phyloP scores from a whole-genome alignment of 2,329 filamentous ascomycete species.

The Phoma herbarum region DNA sequence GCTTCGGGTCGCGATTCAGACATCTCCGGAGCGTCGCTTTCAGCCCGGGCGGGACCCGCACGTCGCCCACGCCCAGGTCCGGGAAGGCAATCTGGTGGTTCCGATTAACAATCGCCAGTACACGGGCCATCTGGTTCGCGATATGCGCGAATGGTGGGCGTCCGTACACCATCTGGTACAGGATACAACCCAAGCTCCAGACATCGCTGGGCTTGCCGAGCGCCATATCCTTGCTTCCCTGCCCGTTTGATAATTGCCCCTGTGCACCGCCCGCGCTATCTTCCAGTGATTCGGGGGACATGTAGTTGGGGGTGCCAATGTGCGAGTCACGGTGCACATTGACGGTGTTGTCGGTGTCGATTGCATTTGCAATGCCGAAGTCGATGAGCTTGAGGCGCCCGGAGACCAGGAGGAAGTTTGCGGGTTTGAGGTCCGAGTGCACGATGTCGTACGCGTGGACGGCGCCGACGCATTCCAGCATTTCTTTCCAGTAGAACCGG shows the following conservation, averaged over 20 bases:
- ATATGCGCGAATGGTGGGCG: conserved; percentile 95
- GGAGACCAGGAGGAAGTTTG: conserved; percentile 93
- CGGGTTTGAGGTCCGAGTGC: conserved; percentile 95
- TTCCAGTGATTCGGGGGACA: conserved; percentile 93
- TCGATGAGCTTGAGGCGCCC: conserved; percentile 95
- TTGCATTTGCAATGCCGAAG: conserved; percentile 97
- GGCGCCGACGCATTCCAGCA: conserved; percentile 92
- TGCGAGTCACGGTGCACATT: conserved; percentile 97
- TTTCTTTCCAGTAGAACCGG: conserved; percentile 99
- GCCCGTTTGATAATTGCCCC: conserved; percentile 52
- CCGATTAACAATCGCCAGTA: conserved; percentile 86
- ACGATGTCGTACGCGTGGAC: conserved; percentile 93
- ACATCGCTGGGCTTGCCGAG: conserved; percentile 95
- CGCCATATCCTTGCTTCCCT: conserved; percentile 80
- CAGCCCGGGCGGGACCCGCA: conserved; percentile 63
- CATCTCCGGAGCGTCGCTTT: conserved; percentile 66
- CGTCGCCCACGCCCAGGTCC: conserved; percentile 71
- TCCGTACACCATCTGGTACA: conserved; percentile 99
- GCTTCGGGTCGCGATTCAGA: conserved; percentile 65
- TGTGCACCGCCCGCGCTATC: conserved; percentile 74
- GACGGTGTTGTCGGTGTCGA: conserved; percentile 92
- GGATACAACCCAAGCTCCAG: conserved; percentile 94
- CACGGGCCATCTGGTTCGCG: conserved; percentile 82
- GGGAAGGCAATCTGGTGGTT: conserved; percentile 77
- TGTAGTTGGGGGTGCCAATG: conserved; percentile 97